These are phyloP conservation scores for Blastocystis sp. DNA, from an alignment of 352 stramenopile species.

Conservation along the genomic window DNA sequence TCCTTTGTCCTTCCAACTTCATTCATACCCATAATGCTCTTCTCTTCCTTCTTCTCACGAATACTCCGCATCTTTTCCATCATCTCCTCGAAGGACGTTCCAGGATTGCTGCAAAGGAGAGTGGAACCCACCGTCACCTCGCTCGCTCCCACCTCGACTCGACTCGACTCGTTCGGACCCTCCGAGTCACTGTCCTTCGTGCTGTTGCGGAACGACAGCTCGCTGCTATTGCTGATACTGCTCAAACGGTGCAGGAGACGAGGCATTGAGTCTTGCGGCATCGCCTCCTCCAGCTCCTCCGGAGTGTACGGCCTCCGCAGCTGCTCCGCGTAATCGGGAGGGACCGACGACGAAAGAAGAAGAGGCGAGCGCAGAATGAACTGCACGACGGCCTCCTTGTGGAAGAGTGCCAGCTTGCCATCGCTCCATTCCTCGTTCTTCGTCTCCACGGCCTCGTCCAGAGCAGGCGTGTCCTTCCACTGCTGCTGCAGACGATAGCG, in stretches of 20 bases:
- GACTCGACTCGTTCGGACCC: not conserved
- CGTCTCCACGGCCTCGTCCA: not conserved
- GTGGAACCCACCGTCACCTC: not conserved
- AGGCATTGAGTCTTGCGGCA: not conserved
- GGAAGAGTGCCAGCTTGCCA: not conserved
- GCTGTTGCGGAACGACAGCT: conserved; percentile 36
- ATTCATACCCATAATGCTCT: not conserved
- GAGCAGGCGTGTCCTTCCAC: not conserved
- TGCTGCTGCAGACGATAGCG: conserved; percentile 10
- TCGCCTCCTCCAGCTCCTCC: conserved; percentile 3
- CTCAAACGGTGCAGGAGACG: not conserved
- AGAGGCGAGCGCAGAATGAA: conserved; percentile 11
- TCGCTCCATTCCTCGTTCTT: not conserved
- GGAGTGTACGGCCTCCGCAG: not conserved
- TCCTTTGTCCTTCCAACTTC: not conserved
- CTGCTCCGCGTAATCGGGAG: conserved; percentile 16
- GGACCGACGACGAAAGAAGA: conserved; percentile 1
- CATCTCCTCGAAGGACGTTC: conserved; percentile 15
- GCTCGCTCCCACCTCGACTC: not conserved
- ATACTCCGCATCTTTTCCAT: not conserved
- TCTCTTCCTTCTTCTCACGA: not conserved
- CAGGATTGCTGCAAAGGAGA: not conserved
- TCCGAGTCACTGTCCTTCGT: not conserved
- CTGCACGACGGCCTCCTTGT: conserved; percentile 22
- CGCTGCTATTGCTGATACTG: conserved; percentile 14